Conservation (phyloP, 495 filamentous ascomycete genomes). For the Thermothielavioides terrestris region DNA sequence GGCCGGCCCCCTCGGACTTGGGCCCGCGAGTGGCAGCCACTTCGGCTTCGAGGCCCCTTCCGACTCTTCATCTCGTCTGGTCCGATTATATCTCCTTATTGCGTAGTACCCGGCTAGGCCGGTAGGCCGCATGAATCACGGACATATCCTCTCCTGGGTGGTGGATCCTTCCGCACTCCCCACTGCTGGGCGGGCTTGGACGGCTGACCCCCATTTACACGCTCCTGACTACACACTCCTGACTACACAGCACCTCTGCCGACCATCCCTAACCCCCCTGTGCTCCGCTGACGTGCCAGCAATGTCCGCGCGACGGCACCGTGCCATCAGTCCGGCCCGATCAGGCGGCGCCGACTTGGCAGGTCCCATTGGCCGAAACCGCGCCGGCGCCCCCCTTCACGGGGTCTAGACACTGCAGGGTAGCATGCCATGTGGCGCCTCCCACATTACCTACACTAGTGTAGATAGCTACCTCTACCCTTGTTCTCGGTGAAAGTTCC, state of each 20-base stretch:
- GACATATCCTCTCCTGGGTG: neutral
- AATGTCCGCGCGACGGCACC: neutral
- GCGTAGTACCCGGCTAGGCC: conserved; percentile 1
- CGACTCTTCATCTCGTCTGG: conserved; percentile 4
- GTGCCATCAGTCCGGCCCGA: neutral
- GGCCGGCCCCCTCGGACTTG: too few species aligned
- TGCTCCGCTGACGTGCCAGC: neutral
- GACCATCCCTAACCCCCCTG: neutral
- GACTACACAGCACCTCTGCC: too few species aligned
- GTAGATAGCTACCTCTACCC: too few species aligned
- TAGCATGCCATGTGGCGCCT: neutral
- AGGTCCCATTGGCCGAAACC: neutral
- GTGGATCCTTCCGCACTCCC: neutral
- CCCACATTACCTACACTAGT: neutral
- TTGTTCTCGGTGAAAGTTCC: neutral
- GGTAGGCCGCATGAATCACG: conserved; percentile 1
- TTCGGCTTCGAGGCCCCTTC: neutral
- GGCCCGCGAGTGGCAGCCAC: too few species aligned
- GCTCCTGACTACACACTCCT: too few species aligned
- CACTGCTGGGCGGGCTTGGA: neutral
- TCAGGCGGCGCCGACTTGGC: conserved; percentile 1
- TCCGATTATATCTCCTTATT: neutral
- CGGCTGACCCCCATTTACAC: neutral
- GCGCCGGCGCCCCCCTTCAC: neutral
- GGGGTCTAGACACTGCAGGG: neutral